These are phyloP conservation scores for Talaromyces marneffei DNA, from an alignment of 2,329 filamentous ascomycete genomes.

Conservation along the genomic window DNA sequence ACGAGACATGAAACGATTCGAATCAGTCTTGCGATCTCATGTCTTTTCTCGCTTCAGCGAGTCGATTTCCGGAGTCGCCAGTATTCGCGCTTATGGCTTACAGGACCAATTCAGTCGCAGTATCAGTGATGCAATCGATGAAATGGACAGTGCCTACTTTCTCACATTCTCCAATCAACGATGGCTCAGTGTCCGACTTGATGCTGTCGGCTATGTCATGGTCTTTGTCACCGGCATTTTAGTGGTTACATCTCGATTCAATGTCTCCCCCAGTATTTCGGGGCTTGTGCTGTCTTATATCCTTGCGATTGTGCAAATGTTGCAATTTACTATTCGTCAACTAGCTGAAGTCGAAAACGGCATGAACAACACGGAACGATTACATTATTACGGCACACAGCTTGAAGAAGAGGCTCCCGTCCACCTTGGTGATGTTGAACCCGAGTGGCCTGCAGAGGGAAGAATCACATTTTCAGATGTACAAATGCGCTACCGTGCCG, in stretches of 20 bases:
- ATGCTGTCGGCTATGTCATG: slow-evolving; percentile 73
- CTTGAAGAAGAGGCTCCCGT: slow-evolving; percentile 86
- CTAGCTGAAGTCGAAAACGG: slow-evolving; percentile 93
- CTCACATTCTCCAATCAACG: slow-evolving; percentile 90
- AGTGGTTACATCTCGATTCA: slow-evolving; percentile 82
- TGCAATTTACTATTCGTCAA: slow-evolving; percentile 88
- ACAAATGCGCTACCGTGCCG: slow-evolving; percentile 69
- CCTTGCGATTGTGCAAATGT: slow-evolving; percentile 85
- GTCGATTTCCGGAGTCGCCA: slow-evolving; percentile 74
- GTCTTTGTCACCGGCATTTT: slow-evolving; percentile 85
- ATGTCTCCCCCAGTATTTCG: slow-evolving; percentile 71
- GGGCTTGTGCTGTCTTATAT: slow-evolving; percentile 88
- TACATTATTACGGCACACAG: slow-evolving; percentile 81
- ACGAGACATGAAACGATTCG: slow-evolving; percentile 89
- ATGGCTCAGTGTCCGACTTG: slow-evolving; percentile 78
- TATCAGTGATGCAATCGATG: slow-evolving; percentile 67
- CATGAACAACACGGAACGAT: slow-evolving; percentile 92
- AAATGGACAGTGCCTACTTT: slow-evolving; percentile 89
- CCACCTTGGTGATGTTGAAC: slow-evolving; percentile 64
- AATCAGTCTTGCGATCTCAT: slow-evolving; percentile 76
- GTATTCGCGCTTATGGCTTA: slow-evolving; percentile 80
- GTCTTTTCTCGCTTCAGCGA: slow-evolving; percentile 92
- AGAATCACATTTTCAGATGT: slow-evolving; percentile 72
- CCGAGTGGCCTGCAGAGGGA: slow-evolving; percentile 78
- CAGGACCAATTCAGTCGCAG: slow-evolving; percentile 65